These are phyloP conservation scores for Salix viminalis DNA, from an alignment of 345 rosid species.

Conservation along the genomic window DNA sequence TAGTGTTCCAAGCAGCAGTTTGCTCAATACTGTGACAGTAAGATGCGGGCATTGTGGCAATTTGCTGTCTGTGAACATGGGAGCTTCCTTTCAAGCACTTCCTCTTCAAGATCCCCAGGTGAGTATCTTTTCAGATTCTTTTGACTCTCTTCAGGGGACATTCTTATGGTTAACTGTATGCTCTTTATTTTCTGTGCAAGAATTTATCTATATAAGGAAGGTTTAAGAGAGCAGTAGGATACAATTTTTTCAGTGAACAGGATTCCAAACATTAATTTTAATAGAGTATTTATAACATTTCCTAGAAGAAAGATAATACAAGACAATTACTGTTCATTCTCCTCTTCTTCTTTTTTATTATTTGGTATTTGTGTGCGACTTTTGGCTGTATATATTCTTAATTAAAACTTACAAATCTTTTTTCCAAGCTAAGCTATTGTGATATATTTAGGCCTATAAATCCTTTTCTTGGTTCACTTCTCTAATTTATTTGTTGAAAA, in stretches of 20 bases:
- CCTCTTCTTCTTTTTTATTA: too few relatives aligned
- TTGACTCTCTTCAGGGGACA: background rate
- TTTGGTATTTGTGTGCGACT: background rate
- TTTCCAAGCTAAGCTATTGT: background rate
- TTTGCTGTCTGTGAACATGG: constrained; percentile 80
- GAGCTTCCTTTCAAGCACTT: constrained; percentile 50
- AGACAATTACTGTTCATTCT: background rate
- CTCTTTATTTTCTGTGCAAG: background rate
- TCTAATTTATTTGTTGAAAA: constrained; percentile 20
- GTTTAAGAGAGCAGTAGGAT: background rate
- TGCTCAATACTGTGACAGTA: constrained; percentile 75
- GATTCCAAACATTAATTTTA: too few relatives aligned
- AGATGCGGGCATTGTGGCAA: constrained; percentile 95
- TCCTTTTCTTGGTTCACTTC: background rate
- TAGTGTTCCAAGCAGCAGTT: constrained; percentile 70
- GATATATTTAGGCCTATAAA: background rate
- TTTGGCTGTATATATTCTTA: background rate
- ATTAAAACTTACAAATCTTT: too few relatives aligned
- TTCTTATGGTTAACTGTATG: constrained; percentile 7
- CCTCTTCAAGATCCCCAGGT: constrained; percentile 63
- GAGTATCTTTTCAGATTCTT: constrained; percentile 6
- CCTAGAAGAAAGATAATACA: background rate
- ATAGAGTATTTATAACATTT: too few relatives aligned
- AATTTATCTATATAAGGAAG: background rate
- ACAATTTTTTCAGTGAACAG: background rate